Percentiles rank a stretch among this genome's conserved stretches.
Conservation (phyloP, 495 filamentous ascomycete genomes). For the Trichoderma erinaceum region DNA sequence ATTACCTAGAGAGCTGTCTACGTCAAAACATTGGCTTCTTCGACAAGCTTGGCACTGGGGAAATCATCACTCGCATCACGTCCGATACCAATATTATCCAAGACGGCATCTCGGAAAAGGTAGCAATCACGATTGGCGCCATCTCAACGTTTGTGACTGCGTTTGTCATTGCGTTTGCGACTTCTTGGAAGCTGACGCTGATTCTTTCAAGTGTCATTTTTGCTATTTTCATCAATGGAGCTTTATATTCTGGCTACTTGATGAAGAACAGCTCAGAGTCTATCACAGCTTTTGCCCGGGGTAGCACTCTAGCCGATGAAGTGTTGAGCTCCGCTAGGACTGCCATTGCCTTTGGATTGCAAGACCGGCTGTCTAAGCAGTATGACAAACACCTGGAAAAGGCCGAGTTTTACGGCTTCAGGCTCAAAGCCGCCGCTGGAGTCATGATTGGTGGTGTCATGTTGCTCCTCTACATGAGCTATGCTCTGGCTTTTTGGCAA, state of each 20-base stretch:
- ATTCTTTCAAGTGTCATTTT: slow-evolving; percentile 64
- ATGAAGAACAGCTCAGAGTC: slow-evolving; percentile 61
- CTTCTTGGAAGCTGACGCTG: slow-evolving; percentile 63
- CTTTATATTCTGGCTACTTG: slow-evolving; percentile 61
- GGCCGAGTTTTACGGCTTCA: slow-evolving; percentile 63
- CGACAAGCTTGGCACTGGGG: slow-evolving; percentile 30
- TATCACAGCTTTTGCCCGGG: slow-evolving; percentile 58
- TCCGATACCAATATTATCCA: slow-evolving; percentile 48
- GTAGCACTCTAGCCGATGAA: slow-evolving; percentile 75
- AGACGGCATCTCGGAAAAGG: slow-evolving; percentile 69
- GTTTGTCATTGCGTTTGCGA: slow-evolving; percentile 67
- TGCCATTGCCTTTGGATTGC: slow-evolving; percentile 72
- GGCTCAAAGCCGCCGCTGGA: slow-evolving; percentile 55
- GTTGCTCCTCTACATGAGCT: slow-evolving; percentile 66
- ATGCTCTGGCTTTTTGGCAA: slow-evolving; percentile 77
- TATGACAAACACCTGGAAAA: slow-evolving; percentile 59
- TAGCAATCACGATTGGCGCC: slow-evolving; percentile 59
- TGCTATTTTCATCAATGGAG: slow-evolving; percentile 47
- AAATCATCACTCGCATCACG: slow-evolving; percentile 34
- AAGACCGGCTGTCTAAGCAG: slow-evolving; percentile 69
- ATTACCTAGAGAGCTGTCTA: slow-evolving; percentile 34
- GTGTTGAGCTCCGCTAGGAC: slow-evolving; percentile 74
- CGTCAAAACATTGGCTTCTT: slow-evolving; percentile 38
- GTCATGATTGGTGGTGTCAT: slow-evolving; percentile 68
- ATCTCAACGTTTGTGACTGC: slow-evolving; percentile 66